A percentile compares a stretch with the other conserved stretches of the same genome.
Conservation (phyloP, 2,329 filamentous ascomycete genomes). For the Calonectria pteridis region DNA sequence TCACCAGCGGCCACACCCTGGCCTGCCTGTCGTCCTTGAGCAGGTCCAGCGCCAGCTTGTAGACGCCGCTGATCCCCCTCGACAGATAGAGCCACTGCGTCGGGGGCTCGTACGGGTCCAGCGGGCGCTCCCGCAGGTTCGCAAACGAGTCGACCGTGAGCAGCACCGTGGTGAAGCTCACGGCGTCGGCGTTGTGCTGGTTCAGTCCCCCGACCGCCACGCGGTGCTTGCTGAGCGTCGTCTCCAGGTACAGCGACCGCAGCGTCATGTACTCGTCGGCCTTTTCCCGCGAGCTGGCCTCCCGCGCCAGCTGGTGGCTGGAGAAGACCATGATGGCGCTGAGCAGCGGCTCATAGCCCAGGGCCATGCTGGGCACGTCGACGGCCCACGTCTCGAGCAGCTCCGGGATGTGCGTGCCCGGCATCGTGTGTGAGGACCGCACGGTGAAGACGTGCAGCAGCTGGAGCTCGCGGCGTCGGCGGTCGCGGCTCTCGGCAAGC, state of each 20-base stretch:
- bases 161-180: constrained; percentile 39
- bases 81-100: constrained; percentile 42
- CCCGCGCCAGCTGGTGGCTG: constrained; percentile 32
- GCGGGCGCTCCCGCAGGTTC: constrained; percentile 28
- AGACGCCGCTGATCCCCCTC: constrained; percentile 37
- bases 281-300: constrained; percentile 1
- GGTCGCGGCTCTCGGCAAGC: constrained; percentile 29
- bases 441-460: constrained; percentile 38
- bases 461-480: constrained; percentile 39
- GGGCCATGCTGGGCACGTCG: constrained; percentile 35
- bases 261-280: constrained; percentile 19
- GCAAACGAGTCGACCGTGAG: constrained; percentile 40
- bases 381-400: constrained; percentile 35
- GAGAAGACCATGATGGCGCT: constrained; percentile 39
- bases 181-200: constrained; percentile 34
- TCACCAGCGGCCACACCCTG: constrained; percentile 30
- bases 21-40: constrained; percentile 27
- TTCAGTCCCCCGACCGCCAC: constrained; percentile 26
- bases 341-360: constrained; percentile 39
- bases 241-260: constrained; percentile 38
- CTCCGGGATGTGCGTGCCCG: constrained; percentile 32
- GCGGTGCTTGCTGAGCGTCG: constrained; percentile 34
- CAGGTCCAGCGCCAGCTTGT: constrained; percentile 24
- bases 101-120: constrained; percentile 40
- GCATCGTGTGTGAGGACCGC: constrained; percentile 32